These are phyloP conservation scores for Penicillium angulare DNA, from an alignment of 495 filamentous ascomycete species.

Conservation along the genomic window DNA sequence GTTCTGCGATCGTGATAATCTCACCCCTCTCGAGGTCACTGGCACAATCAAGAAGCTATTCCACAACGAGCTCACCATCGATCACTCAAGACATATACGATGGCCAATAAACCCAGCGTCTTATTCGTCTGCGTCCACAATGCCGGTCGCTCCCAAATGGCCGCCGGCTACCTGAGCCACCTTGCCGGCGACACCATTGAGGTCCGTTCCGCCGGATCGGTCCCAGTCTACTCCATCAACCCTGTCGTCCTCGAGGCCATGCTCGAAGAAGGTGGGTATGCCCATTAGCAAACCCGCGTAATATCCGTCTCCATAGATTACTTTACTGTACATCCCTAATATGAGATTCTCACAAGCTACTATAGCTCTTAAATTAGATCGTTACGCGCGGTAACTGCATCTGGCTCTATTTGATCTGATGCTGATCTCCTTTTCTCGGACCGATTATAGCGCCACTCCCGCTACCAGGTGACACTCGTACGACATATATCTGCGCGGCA, in stretches of 20 bases:
- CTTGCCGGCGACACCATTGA: constrained; percentile 25
- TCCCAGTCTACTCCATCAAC: constrained; percentile 27
- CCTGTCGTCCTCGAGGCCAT: constrained; percentile 27
- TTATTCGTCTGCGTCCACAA: constrained; percentile 33
- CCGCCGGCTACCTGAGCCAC: constrained; percentile 24
- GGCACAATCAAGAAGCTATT: constrained; percentile 10
- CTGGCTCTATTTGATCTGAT: no score
- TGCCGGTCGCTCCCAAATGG: constrained; percentile 32
- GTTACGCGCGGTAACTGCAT: no score
- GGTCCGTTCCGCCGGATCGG: constrained; percentile 29
- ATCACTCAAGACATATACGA: constrained; percentile 13
- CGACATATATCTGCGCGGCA: no score
- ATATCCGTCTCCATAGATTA: no score
- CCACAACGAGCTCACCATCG: neutral
- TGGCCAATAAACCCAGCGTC: constrained; percentile 25
- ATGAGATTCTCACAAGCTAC: no score
- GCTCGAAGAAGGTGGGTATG: constrained; percentile 33
- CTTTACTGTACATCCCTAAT: no score
- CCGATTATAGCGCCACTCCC: no score
- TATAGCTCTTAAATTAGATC: no score
- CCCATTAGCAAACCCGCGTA: no score
- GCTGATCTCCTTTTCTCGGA: no score
- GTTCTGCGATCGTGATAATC: constrained; percentile 8
- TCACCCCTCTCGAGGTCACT: constrained; percentile 2
- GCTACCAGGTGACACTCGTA: no score